phyloP scores from a whole-genome alignment of 1,139 yeast genomes.

The Suhomyces choctaworum region DNA sequence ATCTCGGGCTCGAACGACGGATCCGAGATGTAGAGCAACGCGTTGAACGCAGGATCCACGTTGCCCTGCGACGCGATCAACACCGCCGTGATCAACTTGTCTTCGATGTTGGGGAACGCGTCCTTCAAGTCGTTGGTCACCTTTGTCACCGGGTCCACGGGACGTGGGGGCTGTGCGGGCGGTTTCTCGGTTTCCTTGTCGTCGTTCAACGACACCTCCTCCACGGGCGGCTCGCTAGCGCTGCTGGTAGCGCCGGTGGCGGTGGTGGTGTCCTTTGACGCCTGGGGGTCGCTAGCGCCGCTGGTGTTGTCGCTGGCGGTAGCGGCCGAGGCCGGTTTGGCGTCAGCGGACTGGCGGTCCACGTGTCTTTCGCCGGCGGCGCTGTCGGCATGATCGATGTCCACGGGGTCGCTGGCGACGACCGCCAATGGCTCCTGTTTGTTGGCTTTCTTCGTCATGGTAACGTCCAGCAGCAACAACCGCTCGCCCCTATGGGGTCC shows the following conservation, averaged over 20 bases:
- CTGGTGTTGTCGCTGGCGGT: slow-evolving; percentile 2
- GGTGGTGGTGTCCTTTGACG: slow-evolving; percentile 1
- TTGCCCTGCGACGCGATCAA: slow-evolving; percentile 82
- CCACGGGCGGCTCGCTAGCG: slow-evolving; percentile 10
- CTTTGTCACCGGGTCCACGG: slow-evolving; percentile 55
- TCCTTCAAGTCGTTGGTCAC: slow-evolving; percentile 61
- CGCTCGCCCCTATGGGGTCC: no score
- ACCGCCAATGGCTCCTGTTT: slow-evolving; percentile 25
- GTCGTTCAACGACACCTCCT: slow-evolving; percentile 17
- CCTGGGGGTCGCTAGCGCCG: not conserved
- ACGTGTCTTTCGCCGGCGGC: slow-evolving; percentile 20
- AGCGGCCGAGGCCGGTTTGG: slow-evolving; percentile 4
- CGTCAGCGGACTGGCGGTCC: not conserved
- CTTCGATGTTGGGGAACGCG: slow-evolving; percentile 80
- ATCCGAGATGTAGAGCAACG: slow-evolving; percentile 77
- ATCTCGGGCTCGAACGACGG: slow-evolving; percentile 69
- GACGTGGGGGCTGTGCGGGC: slow-evolving; percentile 77
- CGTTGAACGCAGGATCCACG: slow-evolving; percentile 85
- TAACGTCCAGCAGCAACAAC: not conserved
- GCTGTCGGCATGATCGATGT: slow-evolving; percentile 12
- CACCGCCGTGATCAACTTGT: slow-evolving; percentile 69
- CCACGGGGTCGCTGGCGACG: slow-evolving; percentile 39
- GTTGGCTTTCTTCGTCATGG: slow-evolving; percentile 13
- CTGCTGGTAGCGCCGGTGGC: not conserved
- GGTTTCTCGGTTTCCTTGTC: slow-evolving; percentile 8